Base-by-base conservation (phyloP, 1,284 basidiomycete genomes). In the Vanrija sp. region DNA sequence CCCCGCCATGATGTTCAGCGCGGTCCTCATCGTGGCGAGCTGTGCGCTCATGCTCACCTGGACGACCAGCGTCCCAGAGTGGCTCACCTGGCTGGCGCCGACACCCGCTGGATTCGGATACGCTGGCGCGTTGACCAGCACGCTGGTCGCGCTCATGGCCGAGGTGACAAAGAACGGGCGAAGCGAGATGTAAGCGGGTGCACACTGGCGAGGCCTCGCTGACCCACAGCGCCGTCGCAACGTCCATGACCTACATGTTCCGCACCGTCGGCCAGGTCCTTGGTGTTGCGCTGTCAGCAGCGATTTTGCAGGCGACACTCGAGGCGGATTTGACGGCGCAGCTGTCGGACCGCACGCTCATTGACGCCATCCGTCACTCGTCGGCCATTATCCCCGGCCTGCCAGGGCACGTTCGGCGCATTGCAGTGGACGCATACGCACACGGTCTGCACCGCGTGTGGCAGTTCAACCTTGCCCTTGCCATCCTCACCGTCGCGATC, bases 251-350 rank as follows among this genome's bases (percentile, higher is more conserved):
- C 20, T 94, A 94, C 75, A 79, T 93, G 51, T 92, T 91, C 78
- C 81, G 90, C 62, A 90, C 89, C 10, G 88, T 88, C 15, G 91
- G 90, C 12, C 91, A 93, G 77, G 91, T 92, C n/a, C 81, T 93
- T 47, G 90, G 90, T 41, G 90, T 94, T 49, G 87, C 87, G 62
- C 77, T 92, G 46, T 85, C 85, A 60, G 86, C 88, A 22, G 86
- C 88, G 2, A 75, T 93, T 47, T 77, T 90, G 27, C 91, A 94
- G 75, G 81, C 83, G 7, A 80, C 90, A 31, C 80, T 94, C 37
- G 75, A 85, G n/a, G 71, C 77, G 46, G 83, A 86, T 66, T 76
- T 94, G 53, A 27, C 42, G 4, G 38, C 37, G 8, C 7, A 18
- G 19, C 88, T 93, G 61, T 80, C 79, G 20, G 88, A 86, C 19